These are phyloP conservation scores for Aspergillus udagawae DNA, from an alignment of 2,329 filamentous ascomycete genomes.

Conservation along the genomic window DNA sequence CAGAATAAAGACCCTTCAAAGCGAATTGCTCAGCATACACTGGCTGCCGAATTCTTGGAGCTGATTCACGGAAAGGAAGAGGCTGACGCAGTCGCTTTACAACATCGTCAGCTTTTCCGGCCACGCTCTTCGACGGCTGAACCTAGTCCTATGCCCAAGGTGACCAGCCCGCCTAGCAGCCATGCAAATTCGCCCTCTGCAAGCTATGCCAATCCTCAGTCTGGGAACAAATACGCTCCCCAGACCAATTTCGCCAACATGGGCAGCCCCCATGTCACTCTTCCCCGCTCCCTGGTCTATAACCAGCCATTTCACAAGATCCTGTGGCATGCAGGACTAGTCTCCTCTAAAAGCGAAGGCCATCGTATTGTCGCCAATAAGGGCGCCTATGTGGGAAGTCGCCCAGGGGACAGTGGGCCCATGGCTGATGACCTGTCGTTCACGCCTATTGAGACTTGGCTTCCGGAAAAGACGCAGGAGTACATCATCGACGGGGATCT, in stretches of 20 bases:
- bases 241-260: constrained; percentile 39
- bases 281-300: constrained; percentile 49
- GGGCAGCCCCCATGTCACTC: constrained; percentile 34
- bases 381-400: constrained; percentile 49
- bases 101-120: constrained; percentile 50
- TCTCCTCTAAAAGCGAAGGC: constrained; percentile 49
- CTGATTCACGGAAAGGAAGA: constrained; percentile 69
- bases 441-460: constrained; percentile 45
- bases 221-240: constrained; percentile 37
- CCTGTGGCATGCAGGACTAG: constrained; percentile 50
- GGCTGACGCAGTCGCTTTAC: constrained; percentile 59
- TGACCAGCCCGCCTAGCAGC: constrained; percentile 13
- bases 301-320: constrained; percentile 47
- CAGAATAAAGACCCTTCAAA: constrained; percentile 66
- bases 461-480: constrained; percentile 40
- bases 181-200: constrained; percentile 19
- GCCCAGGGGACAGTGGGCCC: constrained; percentile 35
- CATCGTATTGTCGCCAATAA: constrained; percentile 47
- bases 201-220: constrained; percentile 26
- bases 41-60: constrained; percentile 77
- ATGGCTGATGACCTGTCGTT: constrained; percentile 48
- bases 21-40: constrained; percentile 73
- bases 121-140: constrained; percentile 30
- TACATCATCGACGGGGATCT: constrained; percentile 49
- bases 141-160: constrained; percentile 28